Conservation (phyloP, 768 basidiomycete genomes). For the Leccinum sublutescens region DNA sequence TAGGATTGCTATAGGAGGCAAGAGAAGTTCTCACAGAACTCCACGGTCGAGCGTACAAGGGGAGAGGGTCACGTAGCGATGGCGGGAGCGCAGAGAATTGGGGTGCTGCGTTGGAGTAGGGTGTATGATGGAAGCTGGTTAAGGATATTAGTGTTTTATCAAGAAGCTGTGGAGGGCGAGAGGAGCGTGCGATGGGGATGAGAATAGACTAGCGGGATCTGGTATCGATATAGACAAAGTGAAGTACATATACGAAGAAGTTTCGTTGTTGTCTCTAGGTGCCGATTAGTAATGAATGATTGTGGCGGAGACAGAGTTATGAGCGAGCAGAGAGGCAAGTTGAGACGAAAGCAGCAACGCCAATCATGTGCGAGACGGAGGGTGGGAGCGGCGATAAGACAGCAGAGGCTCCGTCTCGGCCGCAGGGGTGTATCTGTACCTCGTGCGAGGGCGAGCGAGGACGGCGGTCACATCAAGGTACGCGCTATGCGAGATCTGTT, state of each 20-base stretch:
- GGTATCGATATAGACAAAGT: background rate
- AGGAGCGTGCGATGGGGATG: background rate
- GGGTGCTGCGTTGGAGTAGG: background rate
- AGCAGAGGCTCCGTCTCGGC: background rate
- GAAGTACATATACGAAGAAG: conserved; percentile 4
- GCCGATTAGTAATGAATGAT: background rate
- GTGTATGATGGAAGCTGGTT: background rate
- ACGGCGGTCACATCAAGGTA: background rate
- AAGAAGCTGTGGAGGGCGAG: background rate
- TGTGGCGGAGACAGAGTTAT: background rate
- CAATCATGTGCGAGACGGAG: conserved; percentile 11
- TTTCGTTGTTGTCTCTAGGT: background rate
- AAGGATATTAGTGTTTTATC: background rate
- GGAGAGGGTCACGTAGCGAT: background rate
- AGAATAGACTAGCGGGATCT: background rate
- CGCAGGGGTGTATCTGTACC: background rate
- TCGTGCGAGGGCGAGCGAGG: background rate
- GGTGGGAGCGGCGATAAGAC: conserved; percentile 21
- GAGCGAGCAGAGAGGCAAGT: background rate
- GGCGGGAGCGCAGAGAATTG: background rate
- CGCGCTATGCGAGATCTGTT: background rate
- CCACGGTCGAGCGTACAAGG: background rate
- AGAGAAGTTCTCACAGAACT: conserved; percentile 7
- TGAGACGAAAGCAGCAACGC: conserved; percentile 19
- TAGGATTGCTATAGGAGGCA: background rate